Conservation (phyloP, 1,139 yeast genomes). For the Debaryomyces sp. region DNA sequence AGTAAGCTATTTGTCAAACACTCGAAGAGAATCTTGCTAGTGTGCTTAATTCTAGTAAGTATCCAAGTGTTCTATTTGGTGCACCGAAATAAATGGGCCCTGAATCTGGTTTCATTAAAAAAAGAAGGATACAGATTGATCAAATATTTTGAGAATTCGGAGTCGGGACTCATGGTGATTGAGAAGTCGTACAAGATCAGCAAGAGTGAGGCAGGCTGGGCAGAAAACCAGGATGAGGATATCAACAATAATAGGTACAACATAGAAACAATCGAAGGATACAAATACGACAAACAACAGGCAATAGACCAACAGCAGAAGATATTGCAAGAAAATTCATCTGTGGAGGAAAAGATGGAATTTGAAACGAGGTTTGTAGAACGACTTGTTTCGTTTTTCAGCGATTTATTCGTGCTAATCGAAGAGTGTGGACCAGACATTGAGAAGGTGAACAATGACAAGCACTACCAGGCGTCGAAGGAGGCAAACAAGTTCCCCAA, state of each 20-base stretch:
- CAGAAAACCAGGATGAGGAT: background rate
- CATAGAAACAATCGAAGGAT: conserved; percentile 20
- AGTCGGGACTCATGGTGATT: conserved; percentile 3
- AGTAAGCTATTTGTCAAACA: background rate
- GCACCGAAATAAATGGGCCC: background rate
- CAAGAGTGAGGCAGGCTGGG: background rate
- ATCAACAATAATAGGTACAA: conserved; percentile 5
- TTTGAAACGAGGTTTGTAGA: conserved; percentile 21
- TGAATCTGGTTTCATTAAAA: background rate
- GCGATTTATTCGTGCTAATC: conserved; percentile 18
- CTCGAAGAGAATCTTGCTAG: background rate
- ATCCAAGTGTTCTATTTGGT: background rate
- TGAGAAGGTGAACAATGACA: conserved; percentile 27
- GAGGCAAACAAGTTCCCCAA: conserved; percentile 23
- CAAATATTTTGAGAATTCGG: conserved; percentile 8
- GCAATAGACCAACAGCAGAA: conserved; percentile 1
- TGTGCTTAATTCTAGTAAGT: background rate
- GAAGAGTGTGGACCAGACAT: conserved; percentile 26
- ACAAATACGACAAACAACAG: conserved; percentile 19
- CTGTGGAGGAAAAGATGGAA: conserved; percentile 9
- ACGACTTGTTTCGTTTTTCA: conserved; percentile 22
- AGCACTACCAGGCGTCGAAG: conserved; percentile 27
- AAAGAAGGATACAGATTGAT: background rate
- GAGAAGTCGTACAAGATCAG: conserved; percentile 1
- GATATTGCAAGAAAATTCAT: background rate